These are phyloP conservation scores for Cryphonectria radicalis DNA, from an alignment of 2,329 filamentous ascomycete species.

Conservation along the genomic window DNA sequence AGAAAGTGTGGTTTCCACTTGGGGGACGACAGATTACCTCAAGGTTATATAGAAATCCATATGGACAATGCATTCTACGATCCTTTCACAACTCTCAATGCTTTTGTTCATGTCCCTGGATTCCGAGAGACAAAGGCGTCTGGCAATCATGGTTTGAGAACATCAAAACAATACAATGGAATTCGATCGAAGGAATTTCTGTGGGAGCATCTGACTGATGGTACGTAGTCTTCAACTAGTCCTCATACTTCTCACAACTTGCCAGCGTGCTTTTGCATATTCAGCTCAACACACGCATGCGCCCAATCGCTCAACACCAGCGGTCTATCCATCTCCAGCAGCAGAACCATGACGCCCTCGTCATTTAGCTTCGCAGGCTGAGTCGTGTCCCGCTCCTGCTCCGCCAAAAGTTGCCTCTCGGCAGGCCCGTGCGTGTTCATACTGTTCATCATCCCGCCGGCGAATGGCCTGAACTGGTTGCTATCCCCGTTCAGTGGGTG, in stretches of 20 bases:
- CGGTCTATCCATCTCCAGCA: slow-evolving; percentile 22
- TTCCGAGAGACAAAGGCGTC: neutral
- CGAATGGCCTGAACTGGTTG: slow-evolving; percentile 47
- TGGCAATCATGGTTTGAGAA: neutral
- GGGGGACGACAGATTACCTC: neutral
- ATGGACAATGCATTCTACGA: neutral
- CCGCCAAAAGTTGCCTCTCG: slow-evolving; percentile 49
- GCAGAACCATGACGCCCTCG: slow-evolving; percentile 9
- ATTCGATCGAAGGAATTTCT: too few relatives aligned
- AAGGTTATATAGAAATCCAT: neutral
- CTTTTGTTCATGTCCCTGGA: neutral
- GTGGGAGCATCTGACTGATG: too few relatives aligned
- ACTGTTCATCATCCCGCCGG: slow-evolving; percentile 56
- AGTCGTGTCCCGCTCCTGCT: slow-evolving; percentile 44
- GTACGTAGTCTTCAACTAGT: too few relatives aligned
- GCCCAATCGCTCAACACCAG: slow-evolving; percentile 22
- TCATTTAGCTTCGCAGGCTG: neutral
- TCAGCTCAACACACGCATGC: slow-evolving; percentile 5
- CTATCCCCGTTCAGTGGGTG: slow-evolving; percentile 42
- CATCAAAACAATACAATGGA: too few relatives aligned
- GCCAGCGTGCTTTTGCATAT: neutral
- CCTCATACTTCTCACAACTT: neutral
- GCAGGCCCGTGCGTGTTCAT: slow-evolving; percentile 60
- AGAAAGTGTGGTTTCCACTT: neutral
- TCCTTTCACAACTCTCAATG: neutral